Evolutionary conservation across 331 rosid genomes (phyloP), one percentile per base, ranked within the genome.

Genomic region (Pyracantha coccinea): DNA sequence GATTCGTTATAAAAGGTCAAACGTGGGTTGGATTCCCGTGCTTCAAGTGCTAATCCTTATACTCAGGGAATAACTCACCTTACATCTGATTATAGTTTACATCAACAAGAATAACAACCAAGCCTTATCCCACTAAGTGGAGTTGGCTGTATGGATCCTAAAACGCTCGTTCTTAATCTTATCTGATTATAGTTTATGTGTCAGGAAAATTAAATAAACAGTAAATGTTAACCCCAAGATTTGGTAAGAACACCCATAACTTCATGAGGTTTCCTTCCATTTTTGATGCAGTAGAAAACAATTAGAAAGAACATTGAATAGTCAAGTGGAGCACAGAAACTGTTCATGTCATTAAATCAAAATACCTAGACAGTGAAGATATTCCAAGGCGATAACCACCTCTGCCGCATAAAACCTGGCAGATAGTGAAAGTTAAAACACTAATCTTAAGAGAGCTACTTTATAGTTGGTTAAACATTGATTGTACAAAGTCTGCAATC

Each of bases 331-430:
- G 60, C 28, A 68, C 23, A 16, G n/a, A 55, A 19, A 54, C 13
- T 47, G 38, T 45, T 35, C 21, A 8, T 33, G 29, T 31, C 17
- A 32, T 71, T 55, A 1, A n/a, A 72, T 60, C 66, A 66, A 52
- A 62, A 5, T 91, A 94, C 99, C 99, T 88, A 94, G 81, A 88
- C 97, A 95, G 79, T 95, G 99, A 71, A 95, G 97, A 75, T 95
- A 95, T 80, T 94, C 97, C 88, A 94, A 90, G 77, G 89, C 92
- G 77, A 90, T 86, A 75, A 94, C 87, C 53, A 94, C 96, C 86
- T 94, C 97, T 69, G 97, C 99, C 4, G 89, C 92, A 89, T 86
- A 95, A 87, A 95, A 92, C 85, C 99, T 95, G 93, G 71, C 32
- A 84, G 33, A 59, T 50, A 69, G 72, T 62, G 73, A 5, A 79